Evolutionary conservation across 176 grass and related monocot genomes (phyloP), one percentile per base, ranked within the genome.

Genomic region (Rhynchospora breviuscula): DNA sequence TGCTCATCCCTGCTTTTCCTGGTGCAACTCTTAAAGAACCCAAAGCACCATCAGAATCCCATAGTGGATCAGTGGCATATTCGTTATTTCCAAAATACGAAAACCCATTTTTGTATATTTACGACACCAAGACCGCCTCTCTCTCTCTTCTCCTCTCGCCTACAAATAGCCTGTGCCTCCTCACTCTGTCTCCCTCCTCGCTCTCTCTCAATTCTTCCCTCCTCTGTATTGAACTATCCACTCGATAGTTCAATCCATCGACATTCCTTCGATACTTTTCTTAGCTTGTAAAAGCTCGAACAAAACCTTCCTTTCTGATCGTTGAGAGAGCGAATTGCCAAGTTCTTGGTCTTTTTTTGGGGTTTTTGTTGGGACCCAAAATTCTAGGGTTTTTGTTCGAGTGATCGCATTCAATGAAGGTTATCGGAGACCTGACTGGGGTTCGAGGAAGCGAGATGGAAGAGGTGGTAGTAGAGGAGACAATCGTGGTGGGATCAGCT

Each of bases 101-200:
- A 68, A 67, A 17, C 59, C 80, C 80, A 35, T 53, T 67, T 40
- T 66, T 31, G 87, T 83, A 61, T 64, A 59, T 67, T 78, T 10
- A 79, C 21, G 33, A 33, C 51, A 57, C 9, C 74, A 65, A 85
- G 84, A 76, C 77, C 51, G 15, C 59, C 81, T 46, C 66, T 40
- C 1, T 40, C 75, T 70, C 58, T 40, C 65, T 19, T 33, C 29
- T 18, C 59, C 29, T 78, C 64, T 86, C 84, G 89, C 65, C 89
- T 93, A 91, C 91, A 93, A 87, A 85, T 87, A 89, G 75, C 78
- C 14, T 83, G 35, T 58, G 14, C 81, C 52, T 84, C 81, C 84
- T 56, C 53, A 66, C 86, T 33, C 62, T 63, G 10, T 83, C 19
- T 21, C 74, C 68, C 80, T 84, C 85, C 78, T 61, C 44, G 46